Base-by-base conservation (phyloP, 371 early-diverging fungal genomes). In the Saksenaea vasiformis region DNA sequence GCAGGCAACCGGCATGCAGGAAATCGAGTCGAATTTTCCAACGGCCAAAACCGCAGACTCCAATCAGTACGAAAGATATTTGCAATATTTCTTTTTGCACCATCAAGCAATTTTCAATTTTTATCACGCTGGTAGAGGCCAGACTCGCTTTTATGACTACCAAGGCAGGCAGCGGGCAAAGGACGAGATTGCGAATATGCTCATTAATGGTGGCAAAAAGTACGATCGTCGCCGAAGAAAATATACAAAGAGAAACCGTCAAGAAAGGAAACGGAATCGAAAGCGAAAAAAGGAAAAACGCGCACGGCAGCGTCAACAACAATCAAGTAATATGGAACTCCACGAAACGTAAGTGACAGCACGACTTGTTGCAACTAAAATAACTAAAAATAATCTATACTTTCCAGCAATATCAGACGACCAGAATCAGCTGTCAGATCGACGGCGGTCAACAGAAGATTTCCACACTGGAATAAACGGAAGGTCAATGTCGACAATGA, bases 191-290 rank as follows among this genome's bases (percentile, higher is more conserved):
- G 17, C 57, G 13, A 57, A 61, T n/a, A 53, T 61, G 26, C 36
- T 67, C 14, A 54, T 61, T 8, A 60, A 66, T 9, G 66, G 62
- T n/a, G 61, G 57, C 13, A 43, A 54, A 28, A 47, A 56, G 31
- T 60, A 65, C 3, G 38, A n/a, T n/a, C 31, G 44, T 28, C 22
- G 17, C 14, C 28, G 56, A 28, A 56, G 35, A 54, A 54, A 44
- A 11, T 54, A 53, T 19, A 41, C 62, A 19, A 26, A 61, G 54
- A 36, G 24, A 27, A 14, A n/a, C 4, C 13, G 37, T 35, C 13
- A 36, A 54, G 35, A 35, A 19, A 61, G 36, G 54, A 54, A 34
- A 61, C 31, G 36, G 37, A 54, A n/a, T 38, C 27, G 62, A 31
- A 26, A 28, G 13, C 54, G 54, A 15, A 44, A 17, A 56, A 56